Conservation (phyloP, 306 rosid species). For the Erythrophleum fordii region DNA sequence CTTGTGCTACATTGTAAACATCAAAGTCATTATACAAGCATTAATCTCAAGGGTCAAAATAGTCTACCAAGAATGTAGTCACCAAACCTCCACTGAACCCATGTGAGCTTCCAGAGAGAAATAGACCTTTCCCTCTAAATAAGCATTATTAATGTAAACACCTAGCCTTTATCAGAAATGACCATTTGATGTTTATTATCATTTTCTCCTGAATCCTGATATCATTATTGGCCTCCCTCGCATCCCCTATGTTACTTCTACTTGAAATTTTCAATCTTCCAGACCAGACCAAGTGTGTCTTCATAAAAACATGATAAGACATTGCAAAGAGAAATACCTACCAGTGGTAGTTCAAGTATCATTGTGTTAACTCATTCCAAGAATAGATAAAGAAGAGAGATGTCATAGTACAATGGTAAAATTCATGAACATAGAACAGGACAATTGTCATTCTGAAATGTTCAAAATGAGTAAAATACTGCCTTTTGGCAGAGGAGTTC, state of each 20-base stretch:
- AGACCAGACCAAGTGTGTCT: background rate
- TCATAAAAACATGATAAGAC: background rate
- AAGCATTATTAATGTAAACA: background rate
- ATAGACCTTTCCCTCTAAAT: background rate
- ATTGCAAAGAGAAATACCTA: background rate
- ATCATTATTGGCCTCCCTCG: constrained; percentile 5
- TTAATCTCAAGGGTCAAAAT: background rate
- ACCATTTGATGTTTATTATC: background rate
- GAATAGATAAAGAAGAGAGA: background rate
- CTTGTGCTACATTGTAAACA: constrained; percentile 17
- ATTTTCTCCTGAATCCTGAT: constrained; percentile 4
- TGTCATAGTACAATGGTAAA: background rate
- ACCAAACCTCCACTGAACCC: background rate
- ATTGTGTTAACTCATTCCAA: background rate
- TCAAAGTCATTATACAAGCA: background rate
- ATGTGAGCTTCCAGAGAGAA: background rate
- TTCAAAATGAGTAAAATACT: background rate
- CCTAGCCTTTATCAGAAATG: background rate
- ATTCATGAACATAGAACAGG: background rate
- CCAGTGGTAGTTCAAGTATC: constrained; percentile 8
- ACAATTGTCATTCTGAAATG: background rate
- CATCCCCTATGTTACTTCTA: constrained; percentile 20
- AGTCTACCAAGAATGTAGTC: background rate
- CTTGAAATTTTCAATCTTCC: background rate
- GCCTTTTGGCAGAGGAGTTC: background rate